These are phyloP conservation scores for Candolleomyces eurysporus DNA, from an alignment of 768 basidiomycete genomes.

Conservation along the genomic window DNA sequence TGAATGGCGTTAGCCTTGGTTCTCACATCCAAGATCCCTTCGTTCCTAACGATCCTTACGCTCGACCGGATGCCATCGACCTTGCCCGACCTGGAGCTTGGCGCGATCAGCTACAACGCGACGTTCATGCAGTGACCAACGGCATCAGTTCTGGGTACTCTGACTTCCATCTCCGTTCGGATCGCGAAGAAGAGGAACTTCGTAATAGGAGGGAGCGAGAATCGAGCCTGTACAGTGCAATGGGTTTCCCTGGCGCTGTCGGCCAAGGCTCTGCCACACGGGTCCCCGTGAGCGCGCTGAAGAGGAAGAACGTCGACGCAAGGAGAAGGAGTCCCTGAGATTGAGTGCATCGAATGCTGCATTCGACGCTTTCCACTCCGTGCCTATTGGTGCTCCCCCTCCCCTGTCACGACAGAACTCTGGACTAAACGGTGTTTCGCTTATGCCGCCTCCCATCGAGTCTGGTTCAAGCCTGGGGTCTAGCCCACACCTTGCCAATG, in stretches of 20 bases:
- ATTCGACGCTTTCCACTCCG: constrained; percentile 79
- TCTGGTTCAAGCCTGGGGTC: constrained; percentile 17
- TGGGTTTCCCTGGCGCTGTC: constrained; percentile 31
- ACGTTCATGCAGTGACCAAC: constrained; percentile 10
- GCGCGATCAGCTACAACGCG: constrained; percentile 14
- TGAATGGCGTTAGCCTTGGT: background rate
- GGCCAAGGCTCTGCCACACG: constrained; percentile 31
- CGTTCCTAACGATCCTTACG: constrained; percentile 6
- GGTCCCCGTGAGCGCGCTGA: constrained; percentile 61
- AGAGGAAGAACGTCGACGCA: constrained; percentile 54
- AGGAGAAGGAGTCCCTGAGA: constrained; percentile 51
- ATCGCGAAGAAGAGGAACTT: constrained; percentile 46
- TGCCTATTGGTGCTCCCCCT: constrained; percentile 24
- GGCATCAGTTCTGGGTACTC: constrained; percentile 5
- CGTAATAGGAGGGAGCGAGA: constrained; percentile 32
- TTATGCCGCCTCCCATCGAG: constrained; percentile 14
- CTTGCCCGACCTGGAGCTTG: constrained; percentile 11
- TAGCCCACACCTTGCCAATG: constrained; percentile 18
- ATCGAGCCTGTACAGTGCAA: constrained; percentile 30
- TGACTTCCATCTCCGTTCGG: constrained; percentile 13
- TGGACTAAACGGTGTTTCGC: constrained; percentile 18
- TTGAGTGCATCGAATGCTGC: constrained; percentile 48
- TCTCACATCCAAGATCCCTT: constrained; percentile 7
- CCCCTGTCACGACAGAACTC: constrained; percentile 40
- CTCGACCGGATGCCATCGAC: constrained; percentile 12